Base-by-base conservation (phyloP, 306 rosid species). In the Gleditsia sinensis region DNA sequence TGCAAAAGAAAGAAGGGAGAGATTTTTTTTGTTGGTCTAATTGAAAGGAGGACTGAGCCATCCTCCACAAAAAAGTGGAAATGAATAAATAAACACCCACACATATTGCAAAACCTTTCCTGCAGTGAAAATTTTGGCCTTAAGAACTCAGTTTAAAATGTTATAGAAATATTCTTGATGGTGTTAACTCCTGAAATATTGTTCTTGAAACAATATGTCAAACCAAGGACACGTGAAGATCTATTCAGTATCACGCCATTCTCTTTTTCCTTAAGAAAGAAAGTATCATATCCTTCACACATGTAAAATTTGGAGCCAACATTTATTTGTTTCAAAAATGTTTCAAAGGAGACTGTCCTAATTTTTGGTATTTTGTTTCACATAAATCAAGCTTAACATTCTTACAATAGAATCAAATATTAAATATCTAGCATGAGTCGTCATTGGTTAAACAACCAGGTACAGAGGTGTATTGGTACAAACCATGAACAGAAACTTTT, bases 401-500 rank as follows among this genome's bases (percentile, higher is more conserved):
- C 63, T 59, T 55, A 56, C 32, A 55, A n/a, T n/a, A 73, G 71
- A 83, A 81, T 60, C 55, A 79, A 81, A 86, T 33, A 33, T 34
- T 62, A 20, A 20, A 37, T 21, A 62, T 36, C 9, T 10, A 23
- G 13, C 68, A 62, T 28, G n/a, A 60, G 14, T 7, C 9, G 49
- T 3, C 17, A 62, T 61, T 0, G 30, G 49, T 19, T 36, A 8
- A 20, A 37, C 32, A 9, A 23, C 17, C 49, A 37, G 11, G 68
- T 37, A 62, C 32, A 62, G 49, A 37, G 13, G 11, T 37, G 32
- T 36, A 36, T 37, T 20, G 17, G 50, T 64, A 65, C 71, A 42
- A 65, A 94, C 98, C 98, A 72, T 83, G 97, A 59, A 84, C 93
- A 56, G 97, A 87, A 76, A 94, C 86, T 64, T 76, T 87, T 48